Evolutionary conservation across 768 basidiomycete genomes (phyloP), one percentile per base, ranked within the genome.

Genomic region (Hericium erinaceus): DNA sequence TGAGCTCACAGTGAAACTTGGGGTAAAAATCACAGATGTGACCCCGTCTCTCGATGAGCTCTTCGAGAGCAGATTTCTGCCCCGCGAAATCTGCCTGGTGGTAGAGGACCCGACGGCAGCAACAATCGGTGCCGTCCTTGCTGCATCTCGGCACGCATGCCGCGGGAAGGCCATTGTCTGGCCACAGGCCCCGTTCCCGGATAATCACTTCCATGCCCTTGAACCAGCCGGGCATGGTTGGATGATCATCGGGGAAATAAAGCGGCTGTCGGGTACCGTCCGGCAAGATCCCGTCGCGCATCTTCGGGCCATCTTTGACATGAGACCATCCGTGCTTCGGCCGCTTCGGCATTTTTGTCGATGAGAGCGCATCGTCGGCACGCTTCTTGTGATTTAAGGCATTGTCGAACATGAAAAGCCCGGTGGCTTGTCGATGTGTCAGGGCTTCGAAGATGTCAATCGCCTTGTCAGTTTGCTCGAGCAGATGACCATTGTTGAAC

Each of bases 371-470:
- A 2, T 69, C 60, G 0, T 24, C 18, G 2, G 68, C 62, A 4
- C 64, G 61, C 39, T 68, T 68, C 9, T 24, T 55, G 52, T 72
- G 70, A 22, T 54, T 68, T 0, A 64, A 51, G 3, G 68, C 68
- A 57, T 71, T 71, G 52, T 71, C 67, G 44, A 67, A 73, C 1
- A 71, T 28, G 55, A 68, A 70, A 8, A 61, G 55, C 62, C 64
- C n/a, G 59, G 22, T 22, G 22, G 22, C 22, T 22, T 22, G 22
- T 2, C 22, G 22, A 2, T 22, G 22, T 22, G 22, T 69, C 54
- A 57, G 64, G 4, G 16, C 59, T 55, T 74, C 65, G 55, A 74
- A 68, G 46, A 74, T 66, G 41, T 74, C 64, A 18, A 72, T 70
- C 0, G 70, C 64, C 4, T 58, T 40, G 13, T 66, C 61, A 15